Base-by-base conservation (phyloP, 23 red algal genomes). In the Gracilaria domingensis region DNA sequence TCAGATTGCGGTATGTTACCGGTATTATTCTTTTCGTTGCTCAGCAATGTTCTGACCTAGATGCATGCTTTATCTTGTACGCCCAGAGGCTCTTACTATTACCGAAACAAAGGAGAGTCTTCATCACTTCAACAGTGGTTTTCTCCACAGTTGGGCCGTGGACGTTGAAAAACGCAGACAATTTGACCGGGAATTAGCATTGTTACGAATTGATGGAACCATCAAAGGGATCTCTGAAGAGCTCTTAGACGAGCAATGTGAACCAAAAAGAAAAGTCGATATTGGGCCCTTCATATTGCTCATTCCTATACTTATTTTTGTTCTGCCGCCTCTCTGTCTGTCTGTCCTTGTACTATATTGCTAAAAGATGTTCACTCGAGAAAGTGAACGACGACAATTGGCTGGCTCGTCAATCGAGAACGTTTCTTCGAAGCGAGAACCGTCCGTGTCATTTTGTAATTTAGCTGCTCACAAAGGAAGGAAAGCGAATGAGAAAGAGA, bases 1-100 rank as follows among this genome's bases (percentile, higher is more conserved):
- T 85, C 81, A 34, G 26, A 34, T 64, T 85, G 81, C 81, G 60
- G 81, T 85, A 85, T 34, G 81, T 66, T 25, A 26, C 60, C 24
- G 59, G 35, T n/a, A 8, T 7, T 17, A 12, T 1, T 8, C 23
- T 30, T 50, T 48, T 30, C 23, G 39, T 25, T 45, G 45, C 23
- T 74, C 34, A 1, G 18, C 35, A 24, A 16, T 12, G 21, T 2
- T 74, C 69, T 45, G 36, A 74, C 20, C 8, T 8, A 3, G 28
- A 14, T 42, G 37, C 7, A 74, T 45, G 44, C 1, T 40, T 35
- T 32, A 2, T 35, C 45, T 9, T 82, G 21, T 18, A 32, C 42
- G 35, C 12, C 7, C 59, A 85, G 81, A 69, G 16, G 13, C 47
- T 12, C 59, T 85, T 17, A 85, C 65, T 7, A 85, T 65, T 8